Percentiles rank a stretch among this genome's conserved stretches.
These are phyloP conservation scores for Tylopilus subfusipes DNA, from an alignment of 768 basidiomycete species.

Conservation along the genomic window DNA sequence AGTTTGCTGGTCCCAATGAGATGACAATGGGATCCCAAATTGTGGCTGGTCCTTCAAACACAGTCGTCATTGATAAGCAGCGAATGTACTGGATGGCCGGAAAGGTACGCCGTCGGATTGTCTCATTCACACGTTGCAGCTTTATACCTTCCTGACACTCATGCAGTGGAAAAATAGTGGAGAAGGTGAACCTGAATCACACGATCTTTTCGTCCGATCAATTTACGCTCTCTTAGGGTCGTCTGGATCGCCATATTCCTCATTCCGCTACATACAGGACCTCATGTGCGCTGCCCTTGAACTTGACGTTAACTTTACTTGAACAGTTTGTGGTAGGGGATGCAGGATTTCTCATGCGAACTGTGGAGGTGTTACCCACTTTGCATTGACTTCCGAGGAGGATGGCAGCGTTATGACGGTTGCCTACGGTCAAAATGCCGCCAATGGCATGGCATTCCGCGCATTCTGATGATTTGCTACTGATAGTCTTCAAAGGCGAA, in stretches of 20 bases:
- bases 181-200: slow-evolving; percentile 52
- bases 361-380: slow-evolving; percentile 89
- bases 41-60: slow-evolving; percentile 77
- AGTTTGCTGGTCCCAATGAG: slow-evolving; percentile 75
- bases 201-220: background rate
- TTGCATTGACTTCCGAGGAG: slow-evolving; percentile 71
- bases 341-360: slow-evolving; percentile 70
- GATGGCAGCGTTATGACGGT: slow-evolving; percentile 79
- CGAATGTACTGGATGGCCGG: slow-evolving; percentile 88
- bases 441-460: slow-evolving; percentile 51
- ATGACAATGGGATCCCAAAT: slow-evolving; percentile 59
- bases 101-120: slow-evolving; percentile 44
- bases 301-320: background rate
- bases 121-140: background rate
- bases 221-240: slow-evolving; percentile 59
- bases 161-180: slow-evolving; percentile 91
- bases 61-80: slow-evolving; percentile 80
- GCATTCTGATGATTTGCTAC: background rate
- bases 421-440: slow-evolving; percentile 82
- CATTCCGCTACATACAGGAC: slow-evolving; percentile 84
- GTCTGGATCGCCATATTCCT: slow-evolving; percentile 83
- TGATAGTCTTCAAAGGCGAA: slow-evolving; percentile 48
- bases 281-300: slow-evolving; percentile 54
- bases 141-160: slow-evolving; percentile 13
- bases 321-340: slow-evolving; percentile 43